A percentile compares a stretch with the other conserved stretches of the same genome.
Conservation (phyloP, 179 eudicot genomes). For the Amaranthus tricolor region DNA sequence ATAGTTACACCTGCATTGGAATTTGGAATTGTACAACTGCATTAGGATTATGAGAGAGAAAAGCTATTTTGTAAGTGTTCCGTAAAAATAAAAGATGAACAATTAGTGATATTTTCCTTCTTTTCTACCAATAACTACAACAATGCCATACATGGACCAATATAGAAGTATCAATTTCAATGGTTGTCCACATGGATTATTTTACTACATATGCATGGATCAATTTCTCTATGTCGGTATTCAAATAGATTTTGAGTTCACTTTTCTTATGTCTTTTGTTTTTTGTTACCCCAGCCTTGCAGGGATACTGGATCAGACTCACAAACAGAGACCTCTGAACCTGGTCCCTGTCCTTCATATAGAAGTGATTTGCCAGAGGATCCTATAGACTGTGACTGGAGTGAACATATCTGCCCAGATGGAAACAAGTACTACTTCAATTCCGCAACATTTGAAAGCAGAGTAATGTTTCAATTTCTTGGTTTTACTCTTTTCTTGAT, state of each 20-base stretch:
- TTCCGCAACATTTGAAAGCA: conserved; percentile 42
- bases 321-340: conserved; percentile 17
- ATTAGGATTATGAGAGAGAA: no score
- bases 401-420: conserved; percentile 51
- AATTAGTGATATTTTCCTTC: no score
- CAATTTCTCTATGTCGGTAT: background rate
- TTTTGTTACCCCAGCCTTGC: conserved; percentile 28
- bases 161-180: no score
- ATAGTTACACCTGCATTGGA: no score
- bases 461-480: conserved; percentile 28
- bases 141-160: no score
- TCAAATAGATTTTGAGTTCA: no score
- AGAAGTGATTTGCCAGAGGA: conserved; percentile 26
- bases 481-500: conserved; percentile 7
- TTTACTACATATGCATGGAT: background rate
- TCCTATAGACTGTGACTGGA: conserved; percentile 42
- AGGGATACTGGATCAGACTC: conserved; percentile 23
- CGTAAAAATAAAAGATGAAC: no score
- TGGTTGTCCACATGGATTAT: no score
- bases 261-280: background rate
- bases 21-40: no score
- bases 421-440: conserved; percentile 46
- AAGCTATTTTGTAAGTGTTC: no score
- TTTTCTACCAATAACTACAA: no score
- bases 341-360: conserved; percentile 16